phyloP scores from a whole-genome alignment of 2,329 filamentous ascomycete genomes.

The Diaporthe helianthi region DNA sequence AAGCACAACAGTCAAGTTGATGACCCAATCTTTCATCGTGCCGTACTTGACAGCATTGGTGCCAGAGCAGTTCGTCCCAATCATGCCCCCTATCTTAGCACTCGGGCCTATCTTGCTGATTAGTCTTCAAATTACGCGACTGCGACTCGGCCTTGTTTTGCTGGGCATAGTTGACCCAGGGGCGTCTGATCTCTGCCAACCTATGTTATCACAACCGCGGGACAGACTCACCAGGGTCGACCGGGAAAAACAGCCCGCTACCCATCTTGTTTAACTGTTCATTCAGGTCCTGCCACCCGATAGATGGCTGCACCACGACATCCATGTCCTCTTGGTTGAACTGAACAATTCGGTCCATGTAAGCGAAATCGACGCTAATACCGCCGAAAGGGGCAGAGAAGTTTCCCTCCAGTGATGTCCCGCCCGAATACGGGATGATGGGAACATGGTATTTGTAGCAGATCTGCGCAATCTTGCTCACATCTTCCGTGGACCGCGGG shows the following conservation, averaged over 20 bases:
- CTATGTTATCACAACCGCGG: neutral
- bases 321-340: conserved; percentile 91
- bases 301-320: conserved; percentile 86
- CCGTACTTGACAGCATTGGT: conserved; percentile 84
- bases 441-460: conserved; percentile 83
- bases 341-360: conserved; percentile 83
- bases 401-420: conserved; percentile 84
- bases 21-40: conserved; percentile 83
- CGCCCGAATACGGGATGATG: conserved; percentile 86
- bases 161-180: neutral
- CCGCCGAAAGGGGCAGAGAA: conserved; percentile 88
- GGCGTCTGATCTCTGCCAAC: neutral
- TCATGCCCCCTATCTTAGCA: conserved; percentile 83
- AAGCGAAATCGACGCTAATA: conserved; percentile 86
- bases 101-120: conserved; percentile 53
- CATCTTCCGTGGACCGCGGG: conserved; percentile 66
- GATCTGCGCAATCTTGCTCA: conserved; percentile 66
- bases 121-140: neutral
- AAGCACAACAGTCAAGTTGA: conserved; percentile 82
- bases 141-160: neutral
- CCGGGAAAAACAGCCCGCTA: conserved; percentile 85
- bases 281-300: conserved; percentile 93
- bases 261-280: conserved; percentile 70
- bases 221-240: conserved; percentile 73
- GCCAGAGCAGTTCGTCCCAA: conserved; percentile 79